A percentile compares a stretch with the other conserved stretches of the same genome.
phyloP scores from a whole-genome alignment of 2,329 filamentous ascomycete genomes.

The Trichophyton schoenleinii region DNA sequence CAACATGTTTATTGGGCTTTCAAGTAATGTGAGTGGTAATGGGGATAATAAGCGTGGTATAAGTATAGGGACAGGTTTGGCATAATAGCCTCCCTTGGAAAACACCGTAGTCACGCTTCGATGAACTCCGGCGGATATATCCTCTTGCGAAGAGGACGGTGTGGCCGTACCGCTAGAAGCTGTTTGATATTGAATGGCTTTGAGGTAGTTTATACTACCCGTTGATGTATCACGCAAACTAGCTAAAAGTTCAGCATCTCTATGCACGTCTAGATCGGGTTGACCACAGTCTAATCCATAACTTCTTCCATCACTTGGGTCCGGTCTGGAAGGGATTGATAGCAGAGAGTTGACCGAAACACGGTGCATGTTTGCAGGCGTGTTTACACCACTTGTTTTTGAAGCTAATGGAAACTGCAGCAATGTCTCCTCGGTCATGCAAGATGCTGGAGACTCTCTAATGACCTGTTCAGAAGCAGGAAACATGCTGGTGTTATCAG shows the following conservation, averaged over 20 bases:
- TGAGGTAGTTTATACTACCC: background rate
- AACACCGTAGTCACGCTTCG: conserved; percentile 40
- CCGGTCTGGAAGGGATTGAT: conserved; percentile 21
- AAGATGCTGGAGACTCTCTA: background rate
- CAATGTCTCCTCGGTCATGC: conserved; percentile 5
- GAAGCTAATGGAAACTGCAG: background rate
- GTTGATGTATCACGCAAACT: conserved; percentile 28
- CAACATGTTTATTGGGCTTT: conserved; percentile 70
- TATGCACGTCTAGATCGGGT: conserved; percentile 55
- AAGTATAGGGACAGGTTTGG: conserved; percentile 52
- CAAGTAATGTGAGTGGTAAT: conserved; percentile 45
- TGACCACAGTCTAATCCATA: conserved; percentile 63
- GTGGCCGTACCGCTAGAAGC: background rate
- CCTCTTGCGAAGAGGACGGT: background rate
- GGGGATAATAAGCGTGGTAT: conserved; percentile 46
- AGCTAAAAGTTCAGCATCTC: conserved; percentile 57
- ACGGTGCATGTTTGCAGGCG: conserved; percentile 36
- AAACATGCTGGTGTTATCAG: background rate
- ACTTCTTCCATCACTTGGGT: conserved; percentile 21
- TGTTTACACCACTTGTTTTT: background rate
- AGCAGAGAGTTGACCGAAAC: conserved; percentile 56
- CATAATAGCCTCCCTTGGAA: conserved; percentile 55
- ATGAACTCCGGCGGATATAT: background rate
- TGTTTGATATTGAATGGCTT: too few relatives aligned
- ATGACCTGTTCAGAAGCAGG: background rate